Conservation (phyloP, 225 moss, liverwort and hornwort species). For the Bryum argenteum region DNA sequence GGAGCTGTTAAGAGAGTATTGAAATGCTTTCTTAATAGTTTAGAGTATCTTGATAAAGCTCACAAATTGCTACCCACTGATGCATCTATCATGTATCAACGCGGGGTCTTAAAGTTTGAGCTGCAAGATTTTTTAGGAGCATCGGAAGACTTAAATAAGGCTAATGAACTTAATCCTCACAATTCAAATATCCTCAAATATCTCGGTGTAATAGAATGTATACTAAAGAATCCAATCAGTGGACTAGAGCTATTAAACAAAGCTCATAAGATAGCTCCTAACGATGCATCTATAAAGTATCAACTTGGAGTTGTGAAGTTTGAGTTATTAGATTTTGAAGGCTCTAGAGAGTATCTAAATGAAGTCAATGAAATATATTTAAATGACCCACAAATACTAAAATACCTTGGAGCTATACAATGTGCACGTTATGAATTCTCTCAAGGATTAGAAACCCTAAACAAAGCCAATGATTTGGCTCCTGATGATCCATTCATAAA, state of each 20-base stretch:
- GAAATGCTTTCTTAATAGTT: background rate
- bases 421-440: background rate
- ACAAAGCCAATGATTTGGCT: background rate
- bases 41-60: background rate
- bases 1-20: background rate
- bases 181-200: conserved; percentile 1
- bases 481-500: background rate
- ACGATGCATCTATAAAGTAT: background rate
- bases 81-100: background rate
- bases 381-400: background rate
- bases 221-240: background rate
- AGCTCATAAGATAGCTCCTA: background rate
- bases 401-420: conserved; percentile 1
- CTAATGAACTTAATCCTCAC: background rate
- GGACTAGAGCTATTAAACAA: background rate
- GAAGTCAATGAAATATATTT: background rate
- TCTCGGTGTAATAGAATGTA: background rate
- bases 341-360: background rate
- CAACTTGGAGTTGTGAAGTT: background rate
- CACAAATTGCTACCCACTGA: background rate
- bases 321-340: conserved; percentile 8
- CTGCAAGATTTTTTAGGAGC: background rate
- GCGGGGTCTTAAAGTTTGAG: conserved; percentile 14
- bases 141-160: background rate
- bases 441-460: background rate